phyloP scores from a whole-genome alignment of 345 rosid species.

The Eucalyptus curtisii region DNA sequence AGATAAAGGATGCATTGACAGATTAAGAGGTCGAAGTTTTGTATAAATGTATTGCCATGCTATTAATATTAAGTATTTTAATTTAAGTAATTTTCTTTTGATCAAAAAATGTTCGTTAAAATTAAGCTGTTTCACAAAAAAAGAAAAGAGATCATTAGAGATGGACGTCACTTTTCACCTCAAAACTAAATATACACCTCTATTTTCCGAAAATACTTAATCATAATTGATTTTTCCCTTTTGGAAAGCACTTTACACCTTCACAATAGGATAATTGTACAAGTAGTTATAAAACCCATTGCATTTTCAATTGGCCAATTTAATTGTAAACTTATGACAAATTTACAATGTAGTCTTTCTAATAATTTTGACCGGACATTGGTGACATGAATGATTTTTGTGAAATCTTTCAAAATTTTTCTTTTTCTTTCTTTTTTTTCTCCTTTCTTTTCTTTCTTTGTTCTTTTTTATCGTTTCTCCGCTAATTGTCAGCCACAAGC shows the following conservation, averaged over 20 bases:
- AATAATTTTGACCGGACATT: too few species aligned
- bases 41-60: fast-evolving
- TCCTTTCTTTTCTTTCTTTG: not conserved
- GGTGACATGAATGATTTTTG: not conserved
- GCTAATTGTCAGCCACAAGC: not conserved
- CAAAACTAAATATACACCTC: not conserved
- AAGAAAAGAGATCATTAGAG: not conserved
- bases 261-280: not conserved
- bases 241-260: not conserved
- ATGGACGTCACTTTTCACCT: not conserved
- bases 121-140: not conserved
- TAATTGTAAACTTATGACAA: not conserved
- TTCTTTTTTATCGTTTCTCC: not conserved
- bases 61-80: too few species aligned
- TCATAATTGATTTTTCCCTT: not conserved
- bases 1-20: not conserved
- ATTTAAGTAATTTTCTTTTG: too few species aligned
- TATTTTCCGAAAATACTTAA: too few species aligned
- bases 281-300: too few species aligned
- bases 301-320: not conserved
- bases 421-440: too few species aligned
- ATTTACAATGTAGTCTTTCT: not conserved
- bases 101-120: too few species aligned
- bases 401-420: too few species aligned
- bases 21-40: too few species aligned